phyloP scores from a whole-genome alignment of 2,329 filamentous ascomycete genomes.

The Dryadomyces quercus-mongolicae region DNA sequence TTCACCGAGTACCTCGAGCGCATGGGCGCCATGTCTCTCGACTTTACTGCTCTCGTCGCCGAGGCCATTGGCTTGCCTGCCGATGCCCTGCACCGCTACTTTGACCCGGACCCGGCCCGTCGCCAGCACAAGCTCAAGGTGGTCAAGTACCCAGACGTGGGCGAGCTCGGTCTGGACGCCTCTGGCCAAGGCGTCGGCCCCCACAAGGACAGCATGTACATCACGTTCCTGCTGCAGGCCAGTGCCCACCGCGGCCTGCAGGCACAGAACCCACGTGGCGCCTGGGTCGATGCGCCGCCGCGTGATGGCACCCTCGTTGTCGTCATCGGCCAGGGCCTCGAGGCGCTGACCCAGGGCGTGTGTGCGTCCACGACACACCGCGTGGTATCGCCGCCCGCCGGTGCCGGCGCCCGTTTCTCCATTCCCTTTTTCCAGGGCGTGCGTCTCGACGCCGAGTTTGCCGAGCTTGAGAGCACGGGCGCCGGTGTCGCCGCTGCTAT shows the following conservation, averaged over 20 bases:
- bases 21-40: constrained; percentile 61
- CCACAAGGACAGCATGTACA: constrained; percentile 78
- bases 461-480: constrained; percentile 52
- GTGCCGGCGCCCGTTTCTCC: constrained; percentile 60
- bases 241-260: constrained; percentile 65
- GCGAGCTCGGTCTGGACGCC: constrained; percentile 33
- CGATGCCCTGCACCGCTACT: constrained; percentile 65
- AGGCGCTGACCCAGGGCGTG: constrained; percentile 73
- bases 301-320: constrained; percentile 69
- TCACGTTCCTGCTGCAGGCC: constrained; percentile 70
- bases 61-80: constrained; percentile 65
- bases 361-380: constrained; percentile 74
- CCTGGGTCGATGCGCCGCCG: constrained; percentile 76
- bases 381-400: constrained; percentile 61
- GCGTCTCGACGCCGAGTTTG: constrained; percentile 65
- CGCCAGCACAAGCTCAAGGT: constrained; percentile 85
- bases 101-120: constrained; percentile 41
- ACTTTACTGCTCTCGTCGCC: constrained; percentile 70
- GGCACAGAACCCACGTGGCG: constrained; percentile 65
- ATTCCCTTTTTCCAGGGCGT: constrained; percentile 88
- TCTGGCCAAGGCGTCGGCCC: constrained; percentile 54
- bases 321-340: constrained; percentile 76
- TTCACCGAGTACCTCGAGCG: constrained; percentile 65
- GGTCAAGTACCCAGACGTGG: constrained; percentile 68
- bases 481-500: constrained; percentile 39